phyloP scores from a whole-genome alignment of 108 stramenopile genomes.

The Craspedostauros australis region DNA sequence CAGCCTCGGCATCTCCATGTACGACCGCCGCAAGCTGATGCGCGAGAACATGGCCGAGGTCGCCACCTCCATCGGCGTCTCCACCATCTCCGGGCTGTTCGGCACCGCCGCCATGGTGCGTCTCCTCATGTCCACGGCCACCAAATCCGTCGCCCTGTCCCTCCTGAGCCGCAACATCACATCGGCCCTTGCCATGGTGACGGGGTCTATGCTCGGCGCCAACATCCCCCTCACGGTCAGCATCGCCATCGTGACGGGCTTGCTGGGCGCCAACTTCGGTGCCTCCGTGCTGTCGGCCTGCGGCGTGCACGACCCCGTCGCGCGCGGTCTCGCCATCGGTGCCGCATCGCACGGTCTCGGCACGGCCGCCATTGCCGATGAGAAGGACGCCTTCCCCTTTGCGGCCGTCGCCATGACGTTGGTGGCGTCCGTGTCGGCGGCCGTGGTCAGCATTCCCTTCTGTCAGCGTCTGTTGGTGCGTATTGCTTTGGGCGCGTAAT shows the following conservation, averaged over 20 bases:
- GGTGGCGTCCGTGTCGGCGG: slow-evolving; percentile 60
- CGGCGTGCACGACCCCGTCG: slow-evolving; percentile 79
- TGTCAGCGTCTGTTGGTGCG: no score
- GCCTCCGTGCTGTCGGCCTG: slow-evolving; percentile 56
- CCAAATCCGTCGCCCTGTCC: slow-evolving; percentile 45
- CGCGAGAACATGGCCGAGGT: slow-evolving; percentile 61
- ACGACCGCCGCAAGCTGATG: slow-evolving; percentile 62
- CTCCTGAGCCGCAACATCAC: slow-evolving; percentile 79
- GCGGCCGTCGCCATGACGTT: slow-evolving; percentile 90
- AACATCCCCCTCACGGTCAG: slow-evolving; percentile 75
- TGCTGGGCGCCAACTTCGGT: slow-evolving; percentile 91
- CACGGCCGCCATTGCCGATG: slow-evolving; percentile 83
- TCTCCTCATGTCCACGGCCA: slow-evolving; percentile 35
- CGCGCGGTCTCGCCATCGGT: slow-evolving; percentile 85
- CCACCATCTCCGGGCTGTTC: slow-evolving; percentile 65
- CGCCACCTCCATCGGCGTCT: slow-evolving; percentile 42
- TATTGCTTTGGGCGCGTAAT: no score
- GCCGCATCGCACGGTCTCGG: slow-evolving; percentile 92
- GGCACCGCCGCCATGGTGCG: slow-evolving; percentile 59
- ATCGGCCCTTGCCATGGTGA: slow-evolving; percentile 84
- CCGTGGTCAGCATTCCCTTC: slow-evolving; percentile 57
- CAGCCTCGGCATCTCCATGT: slow-evolving; percentile 66
- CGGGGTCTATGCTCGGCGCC: slow-evolving; percentile 77
- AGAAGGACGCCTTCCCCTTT: slow-evolving; percentile 90
- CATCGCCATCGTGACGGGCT: slow-evolving; percentile 83